Evolutionary conservation across 768 basidiomycete species (phyloP).

Genomic region (Pulveroboletus sp.): DNA sequence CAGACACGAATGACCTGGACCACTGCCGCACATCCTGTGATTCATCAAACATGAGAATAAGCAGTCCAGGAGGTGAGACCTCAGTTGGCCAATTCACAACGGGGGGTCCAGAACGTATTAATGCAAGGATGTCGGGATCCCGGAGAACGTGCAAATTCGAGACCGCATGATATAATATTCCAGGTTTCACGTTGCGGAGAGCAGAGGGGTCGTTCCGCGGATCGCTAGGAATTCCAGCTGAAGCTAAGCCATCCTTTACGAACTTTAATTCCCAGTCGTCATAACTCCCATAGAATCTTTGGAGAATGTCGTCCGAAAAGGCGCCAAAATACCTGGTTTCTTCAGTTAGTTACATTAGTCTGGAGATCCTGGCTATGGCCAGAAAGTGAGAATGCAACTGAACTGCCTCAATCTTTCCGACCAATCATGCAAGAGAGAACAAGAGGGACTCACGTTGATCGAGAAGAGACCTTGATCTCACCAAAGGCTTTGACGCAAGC

Average conservation of each 20-base stretch:
- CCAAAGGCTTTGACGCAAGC: slow-evolving; percentile 70
- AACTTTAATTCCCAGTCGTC: slow-evolving; percentile 62
- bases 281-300: slow-evolving; percentile 59
- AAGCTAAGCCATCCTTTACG: slow-evolving; percentile 48
- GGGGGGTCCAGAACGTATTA: slow-evolving; percentile 25
- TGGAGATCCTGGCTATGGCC: slow-evolving; percentile 2
- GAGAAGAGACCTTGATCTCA: slow-evolving; percentile 60
- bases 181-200: slow-evolving; percentile 45
- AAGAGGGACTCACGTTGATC: slow-evolving; percentile 61
- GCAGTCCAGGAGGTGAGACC: slow-evolving; percentile 56
- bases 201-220: slow-evolving; percentile 18
- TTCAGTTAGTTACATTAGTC: slow-evolving; percentile 13
- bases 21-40: slow-evolving; percentile 52
- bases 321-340: slow-evolving; percentile 68
- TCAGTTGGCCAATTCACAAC: slow-evolving; percentile 53
- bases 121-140: slow-evolving; percentile 44
- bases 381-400: slow-evolving; percentile 8
- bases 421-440: not conserved
- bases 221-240: slow-evolving; percentile 22
- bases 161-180: slow-evolving; percentile 58
- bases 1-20: slow-evolving; percentile 49
- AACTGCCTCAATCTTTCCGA: slow-evolving; percentile 6
- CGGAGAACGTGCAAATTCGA: slow-evolving; percentile 59
- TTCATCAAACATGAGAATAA: slow-evolving; percentile 56
- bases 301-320: slow-evolving; percentile 49